Base-by-base conservation (phyloP, 805 yeast species). In the Candida railenensis region DNA sequence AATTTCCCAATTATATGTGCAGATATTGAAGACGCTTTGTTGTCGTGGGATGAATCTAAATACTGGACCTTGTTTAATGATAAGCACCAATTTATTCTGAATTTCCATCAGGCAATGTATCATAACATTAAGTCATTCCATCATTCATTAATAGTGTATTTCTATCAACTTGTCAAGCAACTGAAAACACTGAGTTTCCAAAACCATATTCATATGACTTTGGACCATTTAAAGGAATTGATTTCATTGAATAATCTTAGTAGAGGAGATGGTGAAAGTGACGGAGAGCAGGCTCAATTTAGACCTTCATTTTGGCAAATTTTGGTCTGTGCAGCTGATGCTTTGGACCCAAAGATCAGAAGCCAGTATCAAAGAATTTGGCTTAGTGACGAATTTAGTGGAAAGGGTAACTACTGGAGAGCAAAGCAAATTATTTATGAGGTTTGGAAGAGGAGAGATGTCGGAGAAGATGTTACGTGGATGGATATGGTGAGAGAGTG, bases 1-100 rank as follows among this genome's bases (percentile, higher is more conserved):
- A 80, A 79, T 52, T 80, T 78, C 55, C 83, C 83, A 3, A 67
- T 70, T 44, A 64, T 78, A 2, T 79, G 83, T 52, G 78, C 82
- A 44, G 83, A 79, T 44, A 54, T 74, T 2, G 82, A 79, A 49
- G 83, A 79, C 46, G 73, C 69, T 33, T 57, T 80, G 18, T 47
- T 71, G 39, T 66, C 61, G 42, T 80, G 83, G 83, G 65, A 61
- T 39, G 55, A 70, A 15, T 72, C 68, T 18, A 49, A 51, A 21
- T 45, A 56, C 18, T 77, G 82, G 82, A 57, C 61, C 34, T 55
- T 78, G 15, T 65, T 68, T 52, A 48, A 57, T 8, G 54, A 47
- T 1, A 22, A 21, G 3, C 55, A 56, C 32, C 48, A 54, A 34
- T 76, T 66, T 46, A 59, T 65, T 34, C 65, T 72, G 37, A 49